Evolutionary conservation across 805 yeast genomes (phyloP).

Genomic region (Pichia ethanolica): DNA sequence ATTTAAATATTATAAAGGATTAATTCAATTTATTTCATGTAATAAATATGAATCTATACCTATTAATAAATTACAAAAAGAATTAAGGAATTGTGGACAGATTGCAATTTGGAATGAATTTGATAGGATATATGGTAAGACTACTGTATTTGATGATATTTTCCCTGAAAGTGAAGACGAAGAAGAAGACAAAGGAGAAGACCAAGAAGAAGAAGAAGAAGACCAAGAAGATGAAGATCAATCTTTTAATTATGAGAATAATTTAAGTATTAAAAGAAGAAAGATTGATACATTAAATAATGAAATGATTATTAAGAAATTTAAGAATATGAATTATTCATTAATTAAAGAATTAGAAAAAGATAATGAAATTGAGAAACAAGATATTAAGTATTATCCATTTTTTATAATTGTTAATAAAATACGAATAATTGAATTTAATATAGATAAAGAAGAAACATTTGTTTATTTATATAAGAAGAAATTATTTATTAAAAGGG

Average conservation of each 20-base stretch:
- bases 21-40: background rate
- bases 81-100: background rate
- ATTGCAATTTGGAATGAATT: background rate
- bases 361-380: background rate
- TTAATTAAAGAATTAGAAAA: background rate
- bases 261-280: background rate
- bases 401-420: slow-evolving; percentile 1
- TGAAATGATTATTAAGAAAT: background rate
- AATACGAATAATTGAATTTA: background rate
- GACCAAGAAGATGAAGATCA: no score
- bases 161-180: background rate
- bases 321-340: background rate
- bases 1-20: background rate
- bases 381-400: background rate
- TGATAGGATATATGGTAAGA: background rate
- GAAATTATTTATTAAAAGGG: background rate
- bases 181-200: background rate
- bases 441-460: background rate
- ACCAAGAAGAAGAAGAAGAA: background rate
- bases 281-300: background rate
- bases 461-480: background rate
- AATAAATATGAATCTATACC: background rate
- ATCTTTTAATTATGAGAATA: background rate
- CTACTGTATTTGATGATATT: background rate
- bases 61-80: background rate